Base-by-base conservation (phyloP, 768 basidiomycete genomes). In the Sarcomyxa edulis region DNA sequence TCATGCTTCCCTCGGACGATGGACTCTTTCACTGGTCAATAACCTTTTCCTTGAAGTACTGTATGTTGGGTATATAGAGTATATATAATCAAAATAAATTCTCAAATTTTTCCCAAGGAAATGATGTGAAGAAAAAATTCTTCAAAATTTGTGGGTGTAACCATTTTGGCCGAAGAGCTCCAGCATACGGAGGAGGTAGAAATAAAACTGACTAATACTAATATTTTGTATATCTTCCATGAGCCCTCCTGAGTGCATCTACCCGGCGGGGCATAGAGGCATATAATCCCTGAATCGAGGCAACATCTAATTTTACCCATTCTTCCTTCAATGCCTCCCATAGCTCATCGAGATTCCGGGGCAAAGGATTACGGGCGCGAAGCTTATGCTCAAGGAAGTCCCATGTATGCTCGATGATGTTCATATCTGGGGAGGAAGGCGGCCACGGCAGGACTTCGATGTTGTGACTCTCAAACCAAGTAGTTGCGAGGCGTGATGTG, bases 401-500 rank as follows among this genome's bases (percentile, higher is more conserved):
- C 55, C 58, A 59, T 14, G 49, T 43, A 44, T 60, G 48, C 42
- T 60, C 52, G 19, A 60, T 60, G 35, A 47, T 47, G 41, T 51
- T 59, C 45, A 60, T 45, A 33, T 59, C 52, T n/a, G 54, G 55
- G 16, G 53, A 55, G 6, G 50, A 39, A 22, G 53, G 31, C 5
- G 53, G 48, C 52, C 55, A 59, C 7, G 14, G 33, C 10, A 68
- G 39, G 7, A 50, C 29, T 28, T 50, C 19, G 16, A 65, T 24
- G 20, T 55, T 22, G 15, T 65, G 42, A 10, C 58, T 35, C 8
- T 28, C 6, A 34, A 68, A 59, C 58, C 60, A 66, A 2, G 28
- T 36, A n/a, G 43, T 19, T 6, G 48, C 52, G 10, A 55, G 12
- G 27, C 49, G 47, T 12, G 52, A 45, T 2, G 48, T 65, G 48